Base-by-base conservation (phyloP, 441 rosid genomes). In the Euphorbia celastroides region DNA sequence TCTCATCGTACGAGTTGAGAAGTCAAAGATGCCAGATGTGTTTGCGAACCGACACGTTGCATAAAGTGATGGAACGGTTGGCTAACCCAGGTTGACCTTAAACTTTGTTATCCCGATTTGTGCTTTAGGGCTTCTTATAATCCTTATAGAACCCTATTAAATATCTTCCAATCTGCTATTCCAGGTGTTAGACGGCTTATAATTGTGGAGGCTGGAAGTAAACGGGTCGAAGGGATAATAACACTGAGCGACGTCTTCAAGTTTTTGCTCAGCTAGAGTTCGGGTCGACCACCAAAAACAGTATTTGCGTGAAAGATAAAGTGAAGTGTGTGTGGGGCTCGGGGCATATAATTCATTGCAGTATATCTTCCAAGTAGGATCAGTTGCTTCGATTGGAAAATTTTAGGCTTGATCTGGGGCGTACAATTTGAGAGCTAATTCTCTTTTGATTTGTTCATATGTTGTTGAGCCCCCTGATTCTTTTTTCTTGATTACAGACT, bases 201-300 rank as follows among this genome's bases (percentile, higher is more conserved):
- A 52, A 83, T 90, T 61, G 97, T 94, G 74, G 98, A 94, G 81
- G 94, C 97, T 54, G 97, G 99, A 67, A 94, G 95, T 85, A 94
- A 86, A 78, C 88, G 96, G 8, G 98, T 94, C 7, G 91, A 94
- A 86, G 99, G 98, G 62, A 90, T 94, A 62, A 78, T 94, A 38
- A 84, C 99, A 31, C 69, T 94, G 74, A 81, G 93, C 25, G 99
- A 94, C 72, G 77, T 94, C 36, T 90, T 94, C 78, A 85, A 68
- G 66, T 92, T 94, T 81, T 81, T 94, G 79, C 90, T 94, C 16
- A 89, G 92, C 62, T 76, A 77, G 52, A 46, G 77, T 57, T 70
- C 11, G 52, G 54, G 36, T 57, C 51, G 28, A 46, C 10, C 54
- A 42, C 62, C n/a, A 60, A 67, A 3, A 68, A 38, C 4, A 34